Evolutionary conservation across 2,329 filamentous ascomycete genomes (phyloP).

Genomic region (Hirsutella rhossiliensis): DNA sequence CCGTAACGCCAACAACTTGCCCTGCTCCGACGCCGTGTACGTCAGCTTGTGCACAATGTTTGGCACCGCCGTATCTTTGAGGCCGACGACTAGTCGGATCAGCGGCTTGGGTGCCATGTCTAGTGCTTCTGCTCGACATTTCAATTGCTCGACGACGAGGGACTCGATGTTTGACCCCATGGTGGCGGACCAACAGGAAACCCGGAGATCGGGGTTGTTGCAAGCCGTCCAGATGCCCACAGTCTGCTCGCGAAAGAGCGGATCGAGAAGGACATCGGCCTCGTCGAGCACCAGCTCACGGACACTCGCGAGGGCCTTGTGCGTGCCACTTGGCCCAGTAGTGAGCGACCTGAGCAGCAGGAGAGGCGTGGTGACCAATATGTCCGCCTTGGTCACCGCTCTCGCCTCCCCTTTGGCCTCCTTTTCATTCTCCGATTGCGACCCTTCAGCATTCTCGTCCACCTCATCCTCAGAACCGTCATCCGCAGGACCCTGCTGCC

Average conservation of each 20-base stretch:
- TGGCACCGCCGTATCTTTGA: constrained; percentile 91
- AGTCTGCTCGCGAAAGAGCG: constrained; percentile 82
- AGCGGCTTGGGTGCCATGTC: constrained; percentile 36
- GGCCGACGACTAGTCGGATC: constrained; percentile 79
- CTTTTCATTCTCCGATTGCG: constrained; percentile 23
- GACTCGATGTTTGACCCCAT: constrained; percentile 90
- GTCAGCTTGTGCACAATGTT: constrained; percentile 81
- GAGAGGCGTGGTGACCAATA: constrained; percentile 33
- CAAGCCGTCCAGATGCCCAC: constrained; percentile 74
- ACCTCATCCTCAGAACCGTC: constrained; percentile 25
- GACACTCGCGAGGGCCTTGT: constrained; percentile 51
- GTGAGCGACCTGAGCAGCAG: constrained; percentile 62
- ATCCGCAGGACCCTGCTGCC: constrained; percentile 20
- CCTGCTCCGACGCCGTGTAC: constrained; percentile 86
- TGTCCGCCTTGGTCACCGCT: constrained; percentile 21
- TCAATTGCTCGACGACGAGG: constrained; percentile 57
- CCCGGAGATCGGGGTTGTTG: constrained; percentile 52
- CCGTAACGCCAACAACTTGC: constrained; percentile 82
- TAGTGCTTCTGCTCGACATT: constrained; percentile 33
- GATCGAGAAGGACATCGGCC: constrained; percentile 86
- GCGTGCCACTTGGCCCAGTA: constrained; percentile 27
- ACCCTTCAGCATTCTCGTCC: constrained; percentile 16
- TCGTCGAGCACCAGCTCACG: constrained; percentile 76
- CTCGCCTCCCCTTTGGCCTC: constrained; percentile 15
- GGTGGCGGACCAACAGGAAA: constrained; percentile 90